Base-by-base conservation (phyloP, 2,329 filamentous ascomycete species). In the Colletotrichum scovillei region DNA sequence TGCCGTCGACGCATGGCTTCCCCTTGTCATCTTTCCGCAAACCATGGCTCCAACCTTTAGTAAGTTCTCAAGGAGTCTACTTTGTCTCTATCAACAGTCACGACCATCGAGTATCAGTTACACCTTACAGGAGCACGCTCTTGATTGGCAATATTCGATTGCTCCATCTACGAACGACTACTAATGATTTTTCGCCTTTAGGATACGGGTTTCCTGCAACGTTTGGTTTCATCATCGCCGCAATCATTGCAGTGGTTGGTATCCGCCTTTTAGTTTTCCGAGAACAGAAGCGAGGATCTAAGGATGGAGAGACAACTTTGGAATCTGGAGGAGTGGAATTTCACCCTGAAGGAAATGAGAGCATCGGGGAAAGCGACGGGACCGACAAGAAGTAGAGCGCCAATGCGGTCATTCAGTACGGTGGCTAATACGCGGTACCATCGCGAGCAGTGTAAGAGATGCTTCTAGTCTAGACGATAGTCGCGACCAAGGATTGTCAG, bases 151-250 rank as follows among this genome's bases (percentile, higher is more conserved):
- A n/a, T 49, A 19, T 19, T 22, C 11, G 19, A n/a, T 46, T 19
- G 19, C 60, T 52, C 5, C 8, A 30, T 49, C 0, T 7, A n/a
- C 24, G n/a, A 63, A 49, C 38, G 16, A 12, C 14, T 12, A 8
- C 32, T 42, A 7, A 63, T 14, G 14, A 32, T 1, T 4, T 32
- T 19, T 9, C 3, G 38, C 32, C 8, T 7, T 7, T 16, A 73
- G 73, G 69, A 22, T 72, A 72, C 28, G 73, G 73, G 19, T 74
- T 65, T n/a, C 73, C 73, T 22, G 60, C 69, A 22, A 75, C 64
- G 22, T 76, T 74, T 38, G 72, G 67, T 26, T 60, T 75, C 49
- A 67, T 74, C 28, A 70, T 69, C 22, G 71, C 65, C 3, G 67
- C 42, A 4, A 74, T 65, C 2, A 66, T 53, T 14, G 62, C 58